phyloP scores from a whole-genome alignment of 352 stramenopile species.

The Thalassiosira hispida region DNA sequence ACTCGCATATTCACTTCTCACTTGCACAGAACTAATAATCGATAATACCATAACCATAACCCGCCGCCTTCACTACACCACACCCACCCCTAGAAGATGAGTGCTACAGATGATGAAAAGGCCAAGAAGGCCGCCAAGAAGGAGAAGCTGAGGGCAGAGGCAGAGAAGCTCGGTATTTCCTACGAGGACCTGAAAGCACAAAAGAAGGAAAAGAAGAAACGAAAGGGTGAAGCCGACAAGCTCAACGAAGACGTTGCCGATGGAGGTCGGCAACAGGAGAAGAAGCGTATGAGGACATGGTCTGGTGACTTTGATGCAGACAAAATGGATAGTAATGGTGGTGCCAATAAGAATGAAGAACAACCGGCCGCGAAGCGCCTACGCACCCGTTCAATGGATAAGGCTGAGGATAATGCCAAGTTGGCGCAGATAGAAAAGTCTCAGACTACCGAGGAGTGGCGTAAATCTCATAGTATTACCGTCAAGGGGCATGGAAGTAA shows the following conservation, averaged over 20 bases:
- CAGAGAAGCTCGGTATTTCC: conserved; percentile 67
- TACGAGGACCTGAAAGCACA: conserved; percentile 80
- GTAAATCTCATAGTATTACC: conserved; percentile 79
- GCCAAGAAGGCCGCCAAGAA: conserved; percentile 58
- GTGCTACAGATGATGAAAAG: conserved; percentile 45
- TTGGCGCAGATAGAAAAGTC: conserved; percentile 59
- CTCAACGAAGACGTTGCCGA: conserved; percentile 50
- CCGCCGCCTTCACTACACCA: background rate
- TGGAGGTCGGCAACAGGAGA: conserved; percentile 68
- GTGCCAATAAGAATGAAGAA: conserved; percentile 13
- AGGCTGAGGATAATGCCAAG: conserved; percentile 62
- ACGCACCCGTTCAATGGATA: conserved; percentile 82
- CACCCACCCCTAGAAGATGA: conserved; percentile 23
- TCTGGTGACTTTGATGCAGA: conserved; percentile 64
- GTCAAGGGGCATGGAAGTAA: conserved; percentile 68
- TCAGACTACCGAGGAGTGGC: conserved; percentile 76
- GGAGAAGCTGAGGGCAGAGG: conserved; percentile 56
- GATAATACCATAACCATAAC: background rate
- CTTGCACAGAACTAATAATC: too few relatives aligned
- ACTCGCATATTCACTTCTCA: too few relatives aligned
- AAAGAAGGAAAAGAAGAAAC: conserved; percentile 73
- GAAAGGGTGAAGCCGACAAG: conserved; percentile 64
- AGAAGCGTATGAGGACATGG: conserved; percentile 73
- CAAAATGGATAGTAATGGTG: conserved; percentile 26
- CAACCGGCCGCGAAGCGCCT: conserved; percentile 47